Conservation (phyloP, 1,284 basidiomycete species). For the Ganoderma multipileum region DNA sequence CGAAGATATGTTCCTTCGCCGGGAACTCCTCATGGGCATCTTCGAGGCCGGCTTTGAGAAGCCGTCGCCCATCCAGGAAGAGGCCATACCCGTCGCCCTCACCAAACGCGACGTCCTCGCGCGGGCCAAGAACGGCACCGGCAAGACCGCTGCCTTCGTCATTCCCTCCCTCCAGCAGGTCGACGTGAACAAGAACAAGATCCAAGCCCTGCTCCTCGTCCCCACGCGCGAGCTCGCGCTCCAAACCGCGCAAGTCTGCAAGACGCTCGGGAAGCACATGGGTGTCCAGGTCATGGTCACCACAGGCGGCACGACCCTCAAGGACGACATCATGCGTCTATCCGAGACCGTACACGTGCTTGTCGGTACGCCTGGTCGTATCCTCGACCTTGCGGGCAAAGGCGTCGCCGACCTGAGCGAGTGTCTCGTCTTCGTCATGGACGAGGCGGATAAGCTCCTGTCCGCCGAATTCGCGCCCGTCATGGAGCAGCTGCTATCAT, state of each 20-base stretch:
- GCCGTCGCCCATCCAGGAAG: conserved; percentile 98
- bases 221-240: conserved; percentile 95
- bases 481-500: conserved; percentile 93
- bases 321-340: conserved; percentile 96
- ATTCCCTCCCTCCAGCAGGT: conserved; percentile 96
- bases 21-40: conserved; percentile 83
- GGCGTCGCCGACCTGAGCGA: conserved; percentile 93
- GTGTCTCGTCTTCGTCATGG: conserved; percentile 98
- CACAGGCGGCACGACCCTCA: conserved; percentile 96
- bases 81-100: conserved; percentile 90
- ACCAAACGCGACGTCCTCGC: conserved; percentile 92
- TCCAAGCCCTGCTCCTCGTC: conserved; percentile 94
- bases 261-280: conserved; percentile 96
- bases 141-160: conserved; percentile 98
- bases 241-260: conserved; percentile 98
- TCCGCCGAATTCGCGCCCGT: conserved; percentile 98
- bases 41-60: conserved; percentile 97
- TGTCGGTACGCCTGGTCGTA: conserved; percentile 96
- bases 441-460: conserved; percentile 98
- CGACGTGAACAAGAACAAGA: conserved; percentile 87
- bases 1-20: conserved; percentile 74
- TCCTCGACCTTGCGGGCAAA: conserved; percentile 95
- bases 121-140: conserved; percentile 90
- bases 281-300: conserved; percentile 98
- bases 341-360: conserved; percentile 94